Evolutionary conservation across 208 protist genomes (phyloP).

Genomic region (Acanthamoeba sp.): DNA sequence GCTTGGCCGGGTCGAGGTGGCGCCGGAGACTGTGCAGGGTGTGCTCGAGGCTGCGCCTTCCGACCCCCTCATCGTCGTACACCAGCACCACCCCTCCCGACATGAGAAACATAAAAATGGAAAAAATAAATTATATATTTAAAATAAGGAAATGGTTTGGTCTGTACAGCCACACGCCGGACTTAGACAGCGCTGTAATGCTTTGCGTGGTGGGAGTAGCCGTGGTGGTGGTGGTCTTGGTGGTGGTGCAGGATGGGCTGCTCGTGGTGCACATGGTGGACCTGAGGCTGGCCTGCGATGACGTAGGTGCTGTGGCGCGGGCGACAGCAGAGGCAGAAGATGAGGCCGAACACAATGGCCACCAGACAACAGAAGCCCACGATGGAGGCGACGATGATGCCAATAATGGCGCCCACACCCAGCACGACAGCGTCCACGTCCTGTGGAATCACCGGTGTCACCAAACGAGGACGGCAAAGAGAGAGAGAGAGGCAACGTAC

Average conservation of each 20-base stretch:
- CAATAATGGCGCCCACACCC: neutral
- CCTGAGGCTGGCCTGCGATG: neutral
- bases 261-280: neutral
- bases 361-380: neutral
- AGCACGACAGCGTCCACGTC: neutral
- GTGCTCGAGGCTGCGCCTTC: neutral
- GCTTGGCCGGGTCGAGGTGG: neutral
- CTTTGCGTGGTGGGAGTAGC: too few relatives aligned
- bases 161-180: too few relatives aligned
- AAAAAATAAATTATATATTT: too few relatives aligned
- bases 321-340: slow-evolving; percentile 9
- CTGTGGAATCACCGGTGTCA: neutral
- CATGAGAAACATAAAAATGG: too few relatives aligned
- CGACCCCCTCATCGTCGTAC: neutral
- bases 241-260: neutral
- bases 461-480: neutral
- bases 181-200: too few relatives aligned
- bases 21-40: neutral
- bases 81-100: neutral
- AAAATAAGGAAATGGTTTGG: too few relatives aligned
- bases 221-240: neutral
- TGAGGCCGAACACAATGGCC: neutral
- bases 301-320: neutral
- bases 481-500: neutral
- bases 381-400: neutral